Base-by-base conservation (phyloP, 495 filamentous ascomycete genomes). In the Penicillium desertorum region DNA sequence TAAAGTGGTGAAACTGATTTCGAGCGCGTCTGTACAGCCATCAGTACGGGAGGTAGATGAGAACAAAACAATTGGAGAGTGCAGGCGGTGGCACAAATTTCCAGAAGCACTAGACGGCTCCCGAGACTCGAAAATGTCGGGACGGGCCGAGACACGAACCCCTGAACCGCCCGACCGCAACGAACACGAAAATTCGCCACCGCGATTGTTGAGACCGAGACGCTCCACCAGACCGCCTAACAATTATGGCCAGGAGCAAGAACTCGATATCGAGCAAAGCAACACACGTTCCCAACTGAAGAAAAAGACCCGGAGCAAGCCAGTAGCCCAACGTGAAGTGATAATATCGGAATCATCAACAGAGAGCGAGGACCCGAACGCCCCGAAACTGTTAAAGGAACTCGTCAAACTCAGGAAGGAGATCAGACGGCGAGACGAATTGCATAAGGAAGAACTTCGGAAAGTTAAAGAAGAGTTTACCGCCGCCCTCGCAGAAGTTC, bases 81-180 rank as follows among this genome's bases (percentile, higher is more conserved):
- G n/a, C n/a, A n/a, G n/a, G n/a, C n/a, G n/a, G n/a, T n/a, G n/a
- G n/a, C n/a, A n/a, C n/a, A n/a, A n/a, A n/a, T n/a, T n/a, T n/a
- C n/a, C n/a, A n/a, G n/a, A n/a, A n/a, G n/a, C n/a, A n/a, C n/a
- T n/a, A n/a, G n/a, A n/a, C n/a, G n/a, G n/a, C n/a, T n/a, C n/a
- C n/a, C n/a, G n/a, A n/a, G n/a, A n/a, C n/a, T n/a, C n/a, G n/a
- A n/a, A n/a, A 22, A 47, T 47, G 45, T 1, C 45, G 45, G 45
- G 45, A 47, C 45, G 45, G 25, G 45, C 45, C 45, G 45, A 0
- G 55, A 66, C 20, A 27, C 60, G 62, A 63, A 68, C 54, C 65
- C 62, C 65, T 65, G 60, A 67, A 56, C 65, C 62, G 56, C 56
- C 62, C 46, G 61, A 66, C 58, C 55, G 56, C 58, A 58, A 67